Conservation (phyloP, 2,329 filamentous ascomycete genomes). For the Tolypocladium endophyticum region DNA sequence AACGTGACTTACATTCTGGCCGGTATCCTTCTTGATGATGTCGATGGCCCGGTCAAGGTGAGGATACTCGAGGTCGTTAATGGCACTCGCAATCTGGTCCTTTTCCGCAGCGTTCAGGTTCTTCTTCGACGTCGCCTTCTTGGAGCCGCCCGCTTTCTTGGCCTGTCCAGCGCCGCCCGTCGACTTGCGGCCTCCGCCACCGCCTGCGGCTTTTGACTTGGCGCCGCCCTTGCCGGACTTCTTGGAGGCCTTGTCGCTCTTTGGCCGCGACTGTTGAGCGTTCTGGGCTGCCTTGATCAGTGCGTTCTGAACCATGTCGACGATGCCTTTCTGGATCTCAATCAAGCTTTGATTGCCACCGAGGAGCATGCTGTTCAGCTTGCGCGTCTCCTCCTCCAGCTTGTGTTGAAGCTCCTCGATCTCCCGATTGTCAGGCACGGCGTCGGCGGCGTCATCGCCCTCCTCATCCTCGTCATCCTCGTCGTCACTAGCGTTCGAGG, state of each 20-base stretch:
- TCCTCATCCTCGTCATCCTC: slow-evolving; percentile 62
- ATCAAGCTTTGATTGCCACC: slow-evolving; percentile 42
- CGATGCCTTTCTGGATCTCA: slow-evolving; percentile 48
- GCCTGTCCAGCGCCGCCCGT: slow-evolving; percentile 18
- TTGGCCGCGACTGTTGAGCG: slow-evolving; percentile 38
- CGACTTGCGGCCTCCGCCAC: slow-evolving; percentile 31
- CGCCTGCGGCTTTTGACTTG: slow-evolving; percentile 37
- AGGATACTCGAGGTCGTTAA: slow-evolving; percentile 68
- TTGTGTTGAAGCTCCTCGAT: slow-evolving; percentile 43
- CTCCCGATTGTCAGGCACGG: slow-evolving; percentile 28
- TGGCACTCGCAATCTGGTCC: slow-evolving; percentile 78
- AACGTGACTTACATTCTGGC: slow-evolving; percentile 60
- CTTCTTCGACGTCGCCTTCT: slow-evolving; percentile 34
- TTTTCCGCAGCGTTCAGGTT: slow-evolving; percentile 72
- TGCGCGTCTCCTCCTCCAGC: slow-evolving; percentile 44
- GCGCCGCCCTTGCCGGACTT: slow-evolving; percentile 45
- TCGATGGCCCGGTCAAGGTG: slow-evolving; percentile 72
- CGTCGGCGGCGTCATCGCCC: slow-evolving; percentile 23
- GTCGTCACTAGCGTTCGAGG: slow-evolving; percentile 58
- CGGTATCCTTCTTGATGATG: slow-evolving; percentile 83
- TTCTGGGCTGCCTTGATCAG: slow-evolving; percentile 63
- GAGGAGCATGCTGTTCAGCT: slow-evolving; percentile 43
- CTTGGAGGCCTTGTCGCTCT: slow-evolving; percentile 48
- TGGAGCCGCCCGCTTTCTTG: slow-evolving; percentile 26
- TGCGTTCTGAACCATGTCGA: slow-evolving; percentile 57